Base-by-base conservation (phyloP, 495 filamentous ascomycete species). In the Lepraria neglecta region DNA sequence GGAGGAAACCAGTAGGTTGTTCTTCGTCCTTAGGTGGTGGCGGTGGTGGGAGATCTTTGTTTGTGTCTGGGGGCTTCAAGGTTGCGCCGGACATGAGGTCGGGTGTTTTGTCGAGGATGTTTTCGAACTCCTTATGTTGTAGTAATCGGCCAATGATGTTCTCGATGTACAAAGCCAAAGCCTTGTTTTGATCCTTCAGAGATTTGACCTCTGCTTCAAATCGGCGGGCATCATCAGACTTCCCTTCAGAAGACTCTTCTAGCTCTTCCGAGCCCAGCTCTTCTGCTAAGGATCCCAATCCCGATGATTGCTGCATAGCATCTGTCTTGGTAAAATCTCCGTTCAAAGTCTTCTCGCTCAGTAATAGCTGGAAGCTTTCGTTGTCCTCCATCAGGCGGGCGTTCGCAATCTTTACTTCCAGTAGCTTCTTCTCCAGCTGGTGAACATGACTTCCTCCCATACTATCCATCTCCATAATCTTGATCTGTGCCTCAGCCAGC, bases 341-440 rank as follows among this genome's bases (percentile, higher is more conserved):
- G 64, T 95, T 95, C 44, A 98, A 79, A 0, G 94, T 97, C 76
- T 90, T 89, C 68, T 97, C 91, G 64, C 88, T 88, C 3, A 97
- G 84, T 3, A 98, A 84, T 21, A 98, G 81, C 70, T 98, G 94
- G 70, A 94, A 98, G 71, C 90, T 95, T 71, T 98, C 94, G 67
- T 97, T 97, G 72, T 98, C 94, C 74, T 98, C 94, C 90, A 96
- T 94, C 58, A 98, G 73, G 42, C 92, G 84, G 40, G 94, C 92
- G 67, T 97, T 97, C 51, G 90, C 87, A 85, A 97, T 91, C 28
- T 90, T 88, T 31, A 89, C 87, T 63, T 97, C 94, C 66, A 96
- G 81, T 45, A 97, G 82, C 60, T 86, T 82, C 64, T 86, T 88
- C 76, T 98, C 94, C 35, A 98, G 79, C 68, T 96, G 90, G 46